phyloP scores from a whole-genome alignment of 352 stramenopile species.

The Blastocystis hominis region DNA sequence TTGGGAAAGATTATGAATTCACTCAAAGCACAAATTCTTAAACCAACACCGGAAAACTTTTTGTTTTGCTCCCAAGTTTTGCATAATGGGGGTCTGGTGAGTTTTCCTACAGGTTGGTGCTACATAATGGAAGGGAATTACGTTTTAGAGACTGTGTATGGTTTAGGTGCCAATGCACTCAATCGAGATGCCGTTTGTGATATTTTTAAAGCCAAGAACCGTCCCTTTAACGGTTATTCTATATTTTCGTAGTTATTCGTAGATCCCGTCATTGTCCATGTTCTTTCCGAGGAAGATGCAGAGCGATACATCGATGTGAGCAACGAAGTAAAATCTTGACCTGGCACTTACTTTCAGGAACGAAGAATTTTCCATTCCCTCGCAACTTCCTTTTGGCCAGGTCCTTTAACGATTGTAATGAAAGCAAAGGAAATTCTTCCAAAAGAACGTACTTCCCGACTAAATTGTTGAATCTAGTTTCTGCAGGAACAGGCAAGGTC shows the following conservation, averaged over 20 bases:
- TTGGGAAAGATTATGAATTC: background rate
- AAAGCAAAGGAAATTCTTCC: slow-evolving; percentile 76
- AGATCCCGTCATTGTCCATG: slow-evolving; percentile 95
- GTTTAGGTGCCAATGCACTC: slow-evolving; percentile 89
- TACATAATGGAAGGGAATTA: background rate
- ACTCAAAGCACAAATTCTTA: slow-evolving; percentile 51
- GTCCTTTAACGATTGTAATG: slow-evolving; percentile 88
- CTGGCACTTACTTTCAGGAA: background rate
- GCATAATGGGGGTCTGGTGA: slow-evolving; percentile 70
- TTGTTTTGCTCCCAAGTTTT: slow-evolving; percentile 65
- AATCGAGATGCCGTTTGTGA: slow-evolving; percentile 79
- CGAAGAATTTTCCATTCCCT: slow-evolving; percentile 71
- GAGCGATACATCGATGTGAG: slow-evolving; percentile 76
- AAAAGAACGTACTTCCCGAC: slow-evolving; percentile 19
- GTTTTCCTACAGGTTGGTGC: slow-evolving; percentile 81
- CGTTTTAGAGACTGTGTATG: slow-evolving; percentile 88
- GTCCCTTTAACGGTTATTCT: slow-evolving; percentile 59
- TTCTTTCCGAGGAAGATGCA: slow-evolving; percentile 74
- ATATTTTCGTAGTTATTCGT: slow-evolving; percentile 32
- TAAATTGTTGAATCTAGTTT: slow-evolving; percentile 62
- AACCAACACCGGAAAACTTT: slow-evolving; percentile 49
- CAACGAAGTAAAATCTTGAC: slow-evolving; percentile 57
- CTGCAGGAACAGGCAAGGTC: slow-evolving; percentile 88
- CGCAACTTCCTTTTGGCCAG: slow-evolving; percentile 84
- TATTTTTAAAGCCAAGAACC: slow-evolving; percentile 87